Conservation (phyloP, 768 basidiomycete species). For the Lentinula sp. region DNA sequence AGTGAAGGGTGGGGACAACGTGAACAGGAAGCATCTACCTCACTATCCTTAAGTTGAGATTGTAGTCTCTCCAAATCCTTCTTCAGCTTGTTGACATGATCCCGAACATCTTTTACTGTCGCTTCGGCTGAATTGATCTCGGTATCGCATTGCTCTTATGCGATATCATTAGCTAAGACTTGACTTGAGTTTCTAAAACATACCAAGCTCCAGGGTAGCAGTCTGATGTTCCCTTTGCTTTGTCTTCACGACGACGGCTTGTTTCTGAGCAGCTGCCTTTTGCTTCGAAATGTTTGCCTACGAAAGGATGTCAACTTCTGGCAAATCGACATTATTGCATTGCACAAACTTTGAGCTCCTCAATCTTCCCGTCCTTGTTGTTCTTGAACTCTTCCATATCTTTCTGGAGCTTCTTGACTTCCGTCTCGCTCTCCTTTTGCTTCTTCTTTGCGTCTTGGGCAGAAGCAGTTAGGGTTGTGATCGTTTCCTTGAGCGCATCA, state of each 20-base stretch:
- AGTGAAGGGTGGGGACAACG: not conserved
- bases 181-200: slow-evolving; percentile 14
- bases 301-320: not conserved
- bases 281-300: slow-evolving; percentile 77
- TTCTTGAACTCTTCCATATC: slow-evolving; percentile 99
- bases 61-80: slow-evolving; percentile 60
- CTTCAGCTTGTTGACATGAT: slow-evolving; percentile 46
- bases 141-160: slow-evolving; percentile 70
- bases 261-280: slow-evolving; percentile 76
- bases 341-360: slow-evolving; percentile 74
- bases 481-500: slow-evolving; percentile 59
- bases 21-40: slow-evolving; percentile 27
- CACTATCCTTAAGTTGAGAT: slow-evolving; percentile 36
- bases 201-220: slow-evolving; percentile 82
- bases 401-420: slow-evolving; percentile 83
- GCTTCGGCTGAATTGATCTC: slow-evolving; percentile 57
- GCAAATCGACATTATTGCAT: not conserved
- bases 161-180: not conserved
- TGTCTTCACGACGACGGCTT: slow-evolving; percentile 75
- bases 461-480: slow-evolving; percentile 50
- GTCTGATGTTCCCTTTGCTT: slow-evolving; percentile 90
- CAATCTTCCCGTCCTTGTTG: slow-evolving; percentile 96
- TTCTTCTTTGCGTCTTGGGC: slow-evolving; percentile 67
- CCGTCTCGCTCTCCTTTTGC: slow-evolving; percentile 69
- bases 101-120: slow-evolving; percentile 33